Percentiles rank a stretch among this genome's conserved stretches.
phyloP scores from a whole-genome alignment of 768 basidiomycete genomes.

The Tricholoma saponaceum region DNA sequence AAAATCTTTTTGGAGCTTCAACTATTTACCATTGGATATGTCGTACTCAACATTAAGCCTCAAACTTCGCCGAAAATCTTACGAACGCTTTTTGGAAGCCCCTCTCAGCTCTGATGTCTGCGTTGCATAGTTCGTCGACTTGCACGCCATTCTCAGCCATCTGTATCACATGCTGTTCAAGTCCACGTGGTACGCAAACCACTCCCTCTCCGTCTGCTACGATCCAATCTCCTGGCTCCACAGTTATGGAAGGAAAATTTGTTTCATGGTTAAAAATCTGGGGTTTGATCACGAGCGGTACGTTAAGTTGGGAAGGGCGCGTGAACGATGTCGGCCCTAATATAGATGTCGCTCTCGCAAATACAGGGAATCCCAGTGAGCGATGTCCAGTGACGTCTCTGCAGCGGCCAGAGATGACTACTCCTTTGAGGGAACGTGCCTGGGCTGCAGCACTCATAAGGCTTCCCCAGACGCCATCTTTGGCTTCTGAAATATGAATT shows the following conservation, averaged over 20 bases:
- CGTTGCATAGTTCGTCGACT: constrained; percentile 67
- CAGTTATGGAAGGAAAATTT: constrained; percentile 47
- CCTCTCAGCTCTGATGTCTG: constrained; percentile 70
- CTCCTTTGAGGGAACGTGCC: constrained; percentile 64
- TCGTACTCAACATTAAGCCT: background rate
- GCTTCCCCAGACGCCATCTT: constrained; percentile 90
- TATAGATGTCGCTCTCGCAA: constrained; percentile 76
- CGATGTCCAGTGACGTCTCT: constrained; percentile 81
- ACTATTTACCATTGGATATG: no score
- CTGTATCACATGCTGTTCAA: constrained; percentile 54
- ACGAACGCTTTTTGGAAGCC: constrained; percentile 78
- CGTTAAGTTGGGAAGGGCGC: constrained; percentile 70
- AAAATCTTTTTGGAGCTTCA: no score
- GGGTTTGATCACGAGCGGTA: constrained; percentile 54
- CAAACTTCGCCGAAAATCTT: constrained; percentile 53
- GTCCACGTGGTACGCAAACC: constrained; percentile 63
- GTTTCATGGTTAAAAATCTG: constrained; percentile 19
- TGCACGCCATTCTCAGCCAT: constrained; percentile 53
- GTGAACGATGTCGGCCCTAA: constrained; percentile 85
- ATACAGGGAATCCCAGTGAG: constrained; percentile 69
- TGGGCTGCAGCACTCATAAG: constrained; percentile 86
- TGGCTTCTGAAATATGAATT: constrained; percentile 42
- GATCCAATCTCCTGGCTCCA: constrained; percentile 78
- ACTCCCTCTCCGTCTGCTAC: constrained; percentile 89
- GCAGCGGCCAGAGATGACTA: constrained; percentile 82